phyloP scores from a whole-genome alignment of 176 grass and related monocot species.

The Olyra latifolia region DNA sequence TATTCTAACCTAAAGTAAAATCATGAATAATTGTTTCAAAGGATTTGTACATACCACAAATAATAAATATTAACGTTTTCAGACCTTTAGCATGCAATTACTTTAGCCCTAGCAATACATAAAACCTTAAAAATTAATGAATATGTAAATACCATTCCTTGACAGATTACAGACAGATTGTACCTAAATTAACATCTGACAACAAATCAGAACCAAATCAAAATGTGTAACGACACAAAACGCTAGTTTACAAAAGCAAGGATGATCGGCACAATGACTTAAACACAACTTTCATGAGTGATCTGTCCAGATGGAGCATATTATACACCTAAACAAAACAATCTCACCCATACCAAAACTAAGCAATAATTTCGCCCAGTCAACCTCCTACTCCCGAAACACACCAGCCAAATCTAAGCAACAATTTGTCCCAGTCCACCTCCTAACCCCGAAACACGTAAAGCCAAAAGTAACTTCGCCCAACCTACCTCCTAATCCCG shows the following conservation, averaged over 20 bases:
- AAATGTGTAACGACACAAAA: neutral
- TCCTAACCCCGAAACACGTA: neutral
- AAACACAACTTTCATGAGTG: neutral
- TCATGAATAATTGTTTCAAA: neutral
- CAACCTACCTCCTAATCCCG: neutral
- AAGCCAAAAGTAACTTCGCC: neutral
- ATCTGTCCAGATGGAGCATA: neutral
- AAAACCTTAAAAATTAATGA: neutral
- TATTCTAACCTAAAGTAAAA: neutral
- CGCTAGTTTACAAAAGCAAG: too few species aligned
- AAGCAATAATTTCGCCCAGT: neutral
- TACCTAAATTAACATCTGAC: neutral
- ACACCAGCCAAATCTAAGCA: neutral
- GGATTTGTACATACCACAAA: too few species aligned
- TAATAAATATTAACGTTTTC: neutral
- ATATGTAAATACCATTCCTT: neutral
- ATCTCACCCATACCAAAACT: neutral
- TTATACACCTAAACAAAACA: neutral
- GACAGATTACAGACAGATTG: too few species aligned
- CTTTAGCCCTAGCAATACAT: neutral
- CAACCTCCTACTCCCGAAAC: neutral
- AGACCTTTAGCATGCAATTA: neutral
- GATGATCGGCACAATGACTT: neutral
- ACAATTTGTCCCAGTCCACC: neutral
- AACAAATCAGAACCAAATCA: neutral